Evolutionary conservation across 108 stramenopile genomes (phyloP).

Genomic region (Nitzschia palea): DNA sequence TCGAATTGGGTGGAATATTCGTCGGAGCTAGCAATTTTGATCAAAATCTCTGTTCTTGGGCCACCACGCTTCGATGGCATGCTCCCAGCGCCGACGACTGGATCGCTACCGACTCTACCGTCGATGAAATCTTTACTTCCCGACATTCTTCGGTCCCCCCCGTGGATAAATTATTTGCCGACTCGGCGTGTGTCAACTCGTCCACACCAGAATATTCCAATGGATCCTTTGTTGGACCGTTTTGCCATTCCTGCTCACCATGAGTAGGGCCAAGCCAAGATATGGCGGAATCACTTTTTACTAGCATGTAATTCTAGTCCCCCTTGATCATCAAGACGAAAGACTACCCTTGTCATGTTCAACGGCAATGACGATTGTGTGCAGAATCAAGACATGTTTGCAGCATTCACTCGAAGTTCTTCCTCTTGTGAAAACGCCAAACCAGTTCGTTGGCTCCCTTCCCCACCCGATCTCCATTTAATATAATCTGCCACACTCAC

Average conservation of each 20-base stretch:
- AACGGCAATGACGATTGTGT: too few relatives aligned
- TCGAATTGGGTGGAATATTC: constrained; percentile 22
- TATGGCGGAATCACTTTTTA: too few relatives aligned
- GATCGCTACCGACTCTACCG: background rate
- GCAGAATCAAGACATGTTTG: too few relatives aligned
- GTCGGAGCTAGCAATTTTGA: constrained; percentile 10
- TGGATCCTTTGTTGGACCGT: background rate
- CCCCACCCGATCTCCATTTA: constrained; percentile 57
- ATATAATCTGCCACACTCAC: constrained; percentile 68
- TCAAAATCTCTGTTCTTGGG: background rate
- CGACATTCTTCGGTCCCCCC: background rate
- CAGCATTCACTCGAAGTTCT: constrained; percentile 5
- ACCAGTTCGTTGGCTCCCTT: constrained; percentile 44
- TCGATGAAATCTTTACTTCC: background rate
- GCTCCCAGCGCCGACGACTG: background rate
- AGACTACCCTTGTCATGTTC: too few relatives aligned
- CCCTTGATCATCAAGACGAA: too few relatives aligned
- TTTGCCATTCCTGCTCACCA: background rate
- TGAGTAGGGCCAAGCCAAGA: background rate
- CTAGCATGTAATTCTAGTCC: background rate
- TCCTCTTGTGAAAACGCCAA: constrained; percentile 50
- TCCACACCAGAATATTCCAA: background rate
- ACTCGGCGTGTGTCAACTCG: background rate
- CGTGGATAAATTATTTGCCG: background rate
- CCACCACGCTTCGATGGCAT: background rate